Percentiles rank a stretch among this genome's conserved stretches.
phyloP scores from a whole-genome alignment of 306 rosid genomes.

The Quercus variabilis region DNA sequence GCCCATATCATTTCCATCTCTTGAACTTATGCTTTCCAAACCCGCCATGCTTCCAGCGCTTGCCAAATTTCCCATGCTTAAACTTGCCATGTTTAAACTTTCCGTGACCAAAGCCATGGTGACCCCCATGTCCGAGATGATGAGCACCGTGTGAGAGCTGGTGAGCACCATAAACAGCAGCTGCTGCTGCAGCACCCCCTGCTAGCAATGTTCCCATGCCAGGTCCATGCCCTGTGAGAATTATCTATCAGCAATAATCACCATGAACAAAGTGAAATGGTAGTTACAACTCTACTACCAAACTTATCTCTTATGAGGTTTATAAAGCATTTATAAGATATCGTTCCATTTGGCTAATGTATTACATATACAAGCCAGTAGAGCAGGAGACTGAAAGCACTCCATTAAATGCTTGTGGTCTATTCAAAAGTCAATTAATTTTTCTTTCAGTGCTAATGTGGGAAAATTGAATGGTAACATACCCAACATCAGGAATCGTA shows the following conservation, averaged over 20 bases:
- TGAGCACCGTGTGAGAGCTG: conserved; percentile 51
- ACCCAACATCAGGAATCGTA: neutral
- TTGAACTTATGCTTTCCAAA: conserved; percentile 53
- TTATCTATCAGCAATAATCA: neutral
- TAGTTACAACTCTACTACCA: neutral
- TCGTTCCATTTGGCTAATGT: neutral
- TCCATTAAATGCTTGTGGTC: neutral
- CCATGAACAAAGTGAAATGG: neutral
- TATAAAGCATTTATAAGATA: neutral
- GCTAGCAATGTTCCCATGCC: conserved; percentile 42
- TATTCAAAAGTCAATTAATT: neutral
- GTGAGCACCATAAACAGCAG: conserved; percentile 43
- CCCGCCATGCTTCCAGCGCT: conserved; percentile 54
- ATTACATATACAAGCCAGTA: neutral
- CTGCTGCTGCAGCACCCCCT: conserved; percentile 47
- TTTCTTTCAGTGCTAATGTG: neutral
- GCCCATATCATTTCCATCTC: conserved; percentile 58
- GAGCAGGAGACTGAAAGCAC: neutral
- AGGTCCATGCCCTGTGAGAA: conserved; percentile 27
- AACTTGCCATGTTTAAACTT: conserved; percentile 62
- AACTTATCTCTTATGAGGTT: neutral
- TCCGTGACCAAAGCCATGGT: conserved; percentile 45
- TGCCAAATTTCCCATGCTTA: conserved; percentile 76
- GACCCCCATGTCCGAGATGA: conserved; percentile 29
- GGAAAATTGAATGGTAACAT: neutral